A percentile compares a stretch with the other conserved stretches of the same genome.
These are phyloP conservation scores for Vanrija sp. DNA, from an alignment of 1,284 basidiomycete species.

Conservation along the genomic window DNA sequence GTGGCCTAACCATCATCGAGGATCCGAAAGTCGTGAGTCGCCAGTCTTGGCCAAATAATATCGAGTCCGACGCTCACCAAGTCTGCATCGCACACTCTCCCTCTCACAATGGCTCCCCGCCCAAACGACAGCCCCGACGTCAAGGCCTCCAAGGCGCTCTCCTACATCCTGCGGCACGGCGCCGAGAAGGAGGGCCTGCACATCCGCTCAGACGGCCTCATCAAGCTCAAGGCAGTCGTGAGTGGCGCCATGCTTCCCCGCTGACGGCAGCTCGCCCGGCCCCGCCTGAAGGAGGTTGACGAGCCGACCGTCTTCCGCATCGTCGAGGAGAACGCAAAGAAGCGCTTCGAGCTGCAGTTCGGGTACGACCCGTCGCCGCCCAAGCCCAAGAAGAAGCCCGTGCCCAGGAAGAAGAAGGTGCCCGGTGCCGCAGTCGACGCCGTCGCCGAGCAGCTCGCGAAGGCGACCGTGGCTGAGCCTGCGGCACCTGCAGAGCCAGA, in stretches of 20 bases:
- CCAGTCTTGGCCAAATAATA: too few species aligned
- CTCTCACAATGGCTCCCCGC: slow-evolving; percentile 31
- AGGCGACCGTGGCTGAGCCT: not conserved
- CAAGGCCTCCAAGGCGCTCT: slow-evolving; percentile 68
- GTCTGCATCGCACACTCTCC: too few species aligned
- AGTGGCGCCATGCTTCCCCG: slow-evolving; percentile 37
- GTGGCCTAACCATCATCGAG: not conserved
- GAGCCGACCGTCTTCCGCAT: slow-evolving; percentile 63
- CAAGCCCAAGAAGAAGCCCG: slow-evolving; percentile 23
- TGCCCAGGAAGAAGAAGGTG: slow-evolving; percentile 18
- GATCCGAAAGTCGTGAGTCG: not conserved
- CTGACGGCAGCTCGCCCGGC: slow-evolving; percentile 54
- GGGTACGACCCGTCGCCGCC: slow-evolving; percentile 54
- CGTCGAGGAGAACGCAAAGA: slow-evolving; percentile 70
- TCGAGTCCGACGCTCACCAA: not conserved
- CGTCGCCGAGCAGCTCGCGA: not conserved
- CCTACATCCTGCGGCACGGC: slow-evolving; percentile 80
- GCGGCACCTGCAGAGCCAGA: slow-evolving; percentile 1
- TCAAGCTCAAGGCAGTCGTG: slow-evolving; percentile 69
- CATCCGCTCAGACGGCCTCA: slow-evolving; percentile 75
- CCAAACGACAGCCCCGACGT: slow-evolving; percentile 51
- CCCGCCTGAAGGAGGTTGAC: slow-evolving; percentile 57
- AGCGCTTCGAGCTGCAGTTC: slow-evolving; percentile 66
- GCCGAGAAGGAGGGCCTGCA: slow-evolving; percentile 67
- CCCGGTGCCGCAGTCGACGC: not conserved